Evolutionary conservation across 805 yeast species (phyloP), one percentile per base, ranked within the genome.

Genomic region (Yamadazyma sp.): DNA sequence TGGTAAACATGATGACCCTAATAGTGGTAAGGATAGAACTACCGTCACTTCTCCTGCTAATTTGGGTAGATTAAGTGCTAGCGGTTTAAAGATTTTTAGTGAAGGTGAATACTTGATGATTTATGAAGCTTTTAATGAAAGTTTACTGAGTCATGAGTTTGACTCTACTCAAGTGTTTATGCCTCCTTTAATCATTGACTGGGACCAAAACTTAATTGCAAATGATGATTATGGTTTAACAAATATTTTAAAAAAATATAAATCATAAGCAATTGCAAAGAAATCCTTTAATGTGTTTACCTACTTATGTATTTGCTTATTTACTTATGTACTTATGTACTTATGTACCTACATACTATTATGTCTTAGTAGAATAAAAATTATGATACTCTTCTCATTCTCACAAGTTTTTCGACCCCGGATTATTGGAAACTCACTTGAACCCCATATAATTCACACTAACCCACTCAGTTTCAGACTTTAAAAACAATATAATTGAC

Each of bases 171-270:
- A 60, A 22, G 50, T 67, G 8, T 67, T 67, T 49, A 40, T 42
- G 32, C 62, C 71, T 2, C 73, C 73, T 0, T 59, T 67, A 45
- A 54, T 67, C n/a, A 58, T 66, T 23, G 73, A 67, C 48, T 67
- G 73, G 73, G 73, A 67, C 45, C 72, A 67, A 46, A 56, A 61
- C 43, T 29, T 59, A 33, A 55, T 65, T 36, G 73, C 71, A 8
- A 54, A 51, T 33, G 69, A 65, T 41, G 68, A 58, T 40, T 37
- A 38, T 8, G 58, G 62, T 1, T 50, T 67, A 38, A 39, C 42
- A 12, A 35, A 33, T 16, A 53, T 66, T 17, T 56, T 65, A 43
- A 39, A 46, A 11, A 62, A 61, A 43, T 65, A 65, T 33, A 13
- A 11, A 22, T 11, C 11, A 9, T 22, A 22, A 22, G 11, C 11